Evolutionary conservation across 257 asterid species (phyloP).

Genomic region (Euphrasia confusa): DNA sequence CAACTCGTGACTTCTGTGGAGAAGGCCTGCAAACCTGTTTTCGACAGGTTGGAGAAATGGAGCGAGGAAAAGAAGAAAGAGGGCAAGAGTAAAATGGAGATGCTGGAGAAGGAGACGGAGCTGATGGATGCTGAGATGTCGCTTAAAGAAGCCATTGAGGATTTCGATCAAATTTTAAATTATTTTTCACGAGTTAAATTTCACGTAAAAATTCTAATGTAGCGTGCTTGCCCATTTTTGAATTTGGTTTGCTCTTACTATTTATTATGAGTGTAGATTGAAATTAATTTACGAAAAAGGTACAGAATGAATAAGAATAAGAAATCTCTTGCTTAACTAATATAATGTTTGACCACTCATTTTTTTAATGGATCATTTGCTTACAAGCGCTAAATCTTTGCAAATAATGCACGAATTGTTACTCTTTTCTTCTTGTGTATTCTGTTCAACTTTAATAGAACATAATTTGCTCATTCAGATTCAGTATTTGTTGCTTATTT

Average conservation of each 20-base stretch:
- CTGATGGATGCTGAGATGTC: conserved; percentile 65
- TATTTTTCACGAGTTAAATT: conserved; percentile 2
- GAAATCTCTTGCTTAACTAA: not conserved
- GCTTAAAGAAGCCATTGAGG: conserved; percentile 74
- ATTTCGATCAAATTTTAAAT: conserved; percentile 43
- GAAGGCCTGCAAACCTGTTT: conserved; percentile 29
- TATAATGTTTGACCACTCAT: not conserved
- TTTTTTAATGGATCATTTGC: conserved; percentile 8
- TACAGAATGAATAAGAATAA: conserved; percentile 7
- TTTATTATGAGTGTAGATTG: not conserved
- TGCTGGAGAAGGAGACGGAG: conserved; percentile 52
- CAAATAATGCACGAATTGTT: conserved; percentile 16
- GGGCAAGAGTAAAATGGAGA: conserved; percentile 40
- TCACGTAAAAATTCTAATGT: not conserved
- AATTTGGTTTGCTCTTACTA: not conserved
- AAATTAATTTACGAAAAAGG: conserved; percentile 12
- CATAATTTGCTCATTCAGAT: conserved; percentile 1
- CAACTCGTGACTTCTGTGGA: conserved; percentile 39
- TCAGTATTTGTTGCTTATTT: conserved; percentile 10
- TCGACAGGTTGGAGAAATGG: conserved; percentile 56
- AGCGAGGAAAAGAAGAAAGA: conserved; percentile 57
- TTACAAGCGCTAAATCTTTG: not conserved
- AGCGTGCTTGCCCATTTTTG: not conserved
- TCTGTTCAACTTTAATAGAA: not conserved
- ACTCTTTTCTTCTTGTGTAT: not conserved